Evolutionary conservation across 176 grass and related monocot genomes (phyloP).

Genomic region (Phyllostachys edulis): DNA sequence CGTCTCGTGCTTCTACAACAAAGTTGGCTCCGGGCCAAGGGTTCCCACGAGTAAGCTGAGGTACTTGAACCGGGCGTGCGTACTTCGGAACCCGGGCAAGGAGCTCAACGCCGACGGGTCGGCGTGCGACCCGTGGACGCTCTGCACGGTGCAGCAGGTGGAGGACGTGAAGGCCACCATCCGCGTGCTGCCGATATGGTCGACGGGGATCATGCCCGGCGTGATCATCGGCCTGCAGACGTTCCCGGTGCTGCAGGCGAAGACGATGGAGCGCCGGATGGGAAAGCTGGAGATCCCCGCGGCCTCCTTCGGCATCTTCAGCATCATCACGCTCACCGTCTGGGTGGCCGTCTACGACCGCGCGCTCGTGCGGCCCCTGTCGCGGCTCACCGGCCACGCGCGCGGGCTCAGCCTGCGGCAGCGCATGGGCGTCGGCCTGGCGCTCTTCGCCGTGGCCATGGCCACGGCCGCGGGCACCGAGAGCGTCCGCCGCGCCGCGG

Average conservation of each 20-base stretch:
- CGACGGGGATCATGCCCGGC: too few relatives aligned
- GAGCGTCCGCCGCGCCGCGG: slow-evolving; percentile 29
- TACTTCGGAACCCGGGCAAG: too few relatives aligned
- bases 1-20: too few relatives aligned
- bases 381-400: slow-evolving; percentile 48
- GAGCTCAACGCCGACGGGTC: too few relatives aligned
- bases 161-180: too few relatives aligned
- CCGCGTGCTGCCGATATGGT: too few relatives aligned
- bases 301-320: slow-evolving; percentile 52
- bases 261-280: slow-evolving; percentile 45
- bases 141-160: too few relatives aligned
- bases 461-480: slow-evolving; percentile 33
- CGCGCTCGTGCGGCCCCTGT: slow-evolving; percentile 42
- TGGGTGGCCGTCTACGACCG: slow-evolving; percentile 71
- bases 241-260: slow-evolving; percentile 67
- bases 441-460: slow-evolving; percentile 45
- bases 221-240: too few relatives aligned
- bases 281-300: slow-evolving; percentile 32
- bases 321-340: slow-evolving; percentile 56
- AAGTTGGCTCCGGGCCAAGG: too few relatives aligned
- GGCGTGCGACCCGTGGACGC: too few relatives aligned
- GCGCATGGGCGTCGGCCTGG: slow-evolving; percentile 59
- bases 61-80: too few relatives aligned
- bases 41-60: too few relatives aligned
- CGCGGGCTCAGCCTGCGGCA: slow-evolving; percentile 60